Base-by-base conservation (phyloP, 208 protist species). In the Crithidia thermophila region DNA sequence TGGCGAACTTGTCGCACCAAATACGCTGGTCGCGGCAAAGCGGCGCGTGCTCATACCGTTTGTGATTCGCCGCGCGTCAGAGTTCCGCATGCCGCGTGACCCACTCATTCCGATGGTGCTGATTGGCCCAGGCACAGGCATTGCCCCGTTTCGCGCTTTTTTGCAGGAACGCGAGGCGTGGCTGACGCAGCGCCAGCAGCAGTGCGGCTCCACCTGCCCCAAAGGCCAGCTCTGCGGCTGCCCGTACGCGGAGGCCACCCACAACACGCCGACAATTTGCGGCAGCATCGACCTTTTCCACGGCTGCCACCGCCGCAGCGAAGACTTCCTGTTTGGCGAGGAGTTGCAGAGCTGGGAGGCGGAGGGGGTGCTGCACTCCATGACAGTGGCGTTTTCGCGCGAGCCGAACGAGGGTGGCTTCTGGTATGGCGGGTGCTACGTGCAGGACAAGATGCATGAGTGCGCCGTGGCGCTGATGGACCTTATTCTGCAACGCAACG, bases 81-180 rank as follows among this genome's bases (percentile, higher is more conserved):
- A 77, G 27, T 97, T 98, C 64, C 47, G 47, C 45, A 73, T 90
- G 63, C 91, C 94, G 13, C 47, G 34, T 20, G 62, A 85, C 37
- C 67, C 72, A 21, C 55, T 77, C 4, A 70, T 77, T 10, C 85
- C 92, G 9, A 71, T 94, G 23, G 81, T 98, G 33, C 84, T 96
- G 67, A 84, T 98, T 56, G 91, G 90, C 31, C 89, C 92, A 1
- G 90, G 94, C 34, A 95, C 90, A 4, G 92, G 92, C 47, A 68
- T 98, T 5, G 89, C 89, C 7, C 92, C 92, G 10, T 93, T 96
- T 46, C 60, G 74, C 11, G 86, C 88, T 27, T 97, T 98, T 53
- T n/a, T 97, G 56, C 88, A 97, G 61, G 77, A 92, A 53, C 75
- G 85, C 1, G 68, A 84, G 49, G 51, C 51, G 37, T 58, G 64